These are phyloP conservation scores for Podochytrium sp. DNA, from an alignment of 192 early-diverging fungal genomes.

Conservation along the genomic window DNA sequence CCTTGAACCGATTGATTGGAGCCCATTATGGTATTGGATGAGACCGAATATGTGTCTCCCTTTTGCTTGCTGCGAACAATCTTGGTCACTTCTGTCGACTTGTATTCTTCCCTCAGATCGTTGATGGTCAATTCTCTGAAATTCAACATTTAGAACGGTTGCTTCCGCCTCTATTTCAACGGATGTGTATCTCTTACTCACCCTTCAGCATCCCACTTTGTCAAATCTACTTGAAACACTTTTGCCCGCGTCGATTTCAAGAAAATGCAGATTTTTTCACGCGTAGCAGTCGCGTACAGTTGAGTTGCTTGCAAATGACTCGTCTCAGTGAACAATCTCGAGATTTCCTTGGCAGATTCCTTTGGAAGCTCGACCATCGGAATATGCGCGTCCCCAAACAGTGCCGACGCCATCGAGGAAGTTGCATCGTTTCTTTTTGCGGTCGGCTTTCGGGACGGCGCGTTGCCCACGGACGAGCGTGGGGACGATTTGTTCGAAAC, in stretches of 20 bases:
- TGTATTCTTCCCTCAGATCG: slow-evolving; percentile 11
- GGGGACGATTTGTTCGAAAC: no score
- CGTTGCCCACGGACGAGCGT: not conserved
- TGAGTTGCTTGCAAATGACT: not conserved
- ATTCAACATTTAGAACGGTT: not conserved
- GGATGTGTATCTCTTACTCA: not conserved
- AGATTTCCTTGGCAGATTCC: not conserved
- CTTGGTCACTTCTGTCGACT: slow-evolving; percentile 8
- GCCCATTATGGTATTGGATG: not conserved
- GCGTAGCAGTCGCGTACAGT: not conserved
- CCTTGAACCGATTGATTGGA: slow-evolving; percentile 8
- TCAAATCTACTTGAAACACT: slow-evolving; percentile 12
- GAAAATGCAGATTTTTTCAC: slow-evolving; percentile 5
- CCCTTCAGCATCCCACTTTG: slow-evolving; percentile 7
- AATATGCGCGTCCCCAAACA: slow-evolving; percentile 23
- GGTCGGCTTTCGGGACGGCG: not conserved
- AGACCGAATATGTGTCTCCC: not conserved
- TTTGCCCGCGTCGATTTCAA: not conserved
- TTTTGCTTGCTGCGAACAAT: not conserved
- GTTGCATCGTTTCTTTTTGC: not conserved
- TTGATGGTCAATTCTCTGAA: not conserved
- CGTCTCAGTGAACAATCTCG: not conserved
- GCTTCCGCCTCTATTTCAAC: not conserved
- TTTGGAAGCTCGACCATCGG: not conserved
- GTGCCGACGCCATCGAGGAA: not conserved